Evolutionary conservation across 257 asterid genomes (phyloP), one percentile per base, ranked within the genome.

Genomic region (Orobanche coerulescens): DNA sequence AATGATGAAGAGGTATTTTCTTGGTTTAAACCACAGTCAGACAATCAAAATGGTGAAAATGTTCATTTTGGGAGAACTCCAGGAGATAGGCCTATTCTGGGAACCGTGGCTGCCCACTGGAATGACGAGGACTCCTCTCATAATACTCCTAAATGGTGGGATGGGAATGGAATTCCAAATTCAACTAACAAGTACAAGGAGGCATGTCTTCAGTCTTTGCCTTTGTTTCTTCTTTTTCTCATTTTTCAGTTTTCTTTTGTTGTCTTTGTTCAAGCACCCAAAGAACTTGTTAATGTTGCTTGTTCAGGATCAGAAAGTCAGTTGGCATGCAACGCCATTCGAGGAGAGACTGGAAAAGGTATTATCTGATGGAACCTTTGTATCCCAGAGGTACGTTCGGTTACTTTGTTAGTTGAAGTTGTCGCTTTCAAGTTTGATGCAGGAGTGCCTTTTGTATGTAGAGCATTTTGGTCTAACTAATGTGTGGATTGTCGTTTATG

Each of bases 291-390:
- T 26, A 47, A 47, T 2, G 54, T 18, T n/a, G n/a, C 26, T 14
- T 67, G 52, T 15, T 19, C 78, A 82, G 88, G 88, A 82, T 71
- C 86, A 88, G 78, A 91, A 85, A 70, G 94, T 91, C 39, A 84
- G 77, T 52, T 91, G 95, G 96, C 98, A 91, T 60, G 96, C 95
- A 2, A 91, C 98, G 9, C 96, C 98, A 39, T 91, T 91, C 67
- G 98, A 83, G 71, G 92, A 80, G 88, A 85, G 98, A 68, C 79
- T 91, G 15, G 95, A 91, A 64, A 88, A 88, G 81, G 98, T 94
- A 44, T 71, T 91, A 64, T 85, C 90, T 23, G 87, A 78, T 56
- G 95, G 81, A 50, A 69, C 82, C 68, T 52, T 67, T 9, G 69
- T 66, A 60, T 69, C 82, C 63, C 86, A 73, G 67, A 85, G 97